Percentiles rank a stretch among this genome's conserved stretches.
These are phyloP conservation scores for Pichia sp. DNA, from an alignment of 1,139 yeast species.

Conservation along the genomic window DNA sequence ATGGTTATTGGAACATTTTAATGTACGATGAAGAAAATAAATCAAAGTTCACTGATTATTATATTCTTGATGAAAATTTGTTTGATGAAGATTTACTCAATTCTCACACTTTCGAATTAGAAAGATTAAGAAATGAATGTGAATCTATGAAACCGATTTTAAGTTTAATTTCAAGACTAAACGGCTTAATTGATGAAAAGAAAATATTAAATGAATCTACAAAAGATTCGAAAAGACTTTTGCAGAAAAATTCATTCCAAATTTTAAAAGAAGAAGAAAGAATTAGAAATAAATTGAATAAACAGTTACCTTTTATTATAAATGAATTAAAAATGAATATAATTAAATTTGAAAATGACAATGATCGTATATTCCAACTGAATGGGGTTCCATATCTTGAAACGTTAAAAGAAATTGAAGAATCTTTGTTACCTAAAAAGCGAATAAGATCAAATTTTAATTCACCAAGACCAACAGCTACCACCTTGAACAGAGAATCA, in stretches of 20 bases:
- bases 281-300: constrained; percentile 58
- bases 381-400: constrained; percentile 41
- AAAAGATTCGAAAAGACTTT: constrained; percentile 72
- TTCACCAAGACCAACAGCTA: neutral
- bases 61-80: constrained; percentile 34
- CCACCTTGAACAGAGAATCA: neutral
- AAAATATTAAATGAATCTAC: constrained; percentile 58
- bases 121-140: constrained; percentile 42
- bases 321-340: constrained; percentile 45
- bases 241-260: constrained; percentile 72
- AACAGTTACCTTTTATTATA: constrained; percentile 60
- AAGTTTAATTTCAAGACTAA: constrained; percentile 46
- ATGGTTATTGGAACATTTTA: constrained; percentile 55
- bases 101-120: constrained; percentile 59
- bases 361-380: constrained; percentile 37
- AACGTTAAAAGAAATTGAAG: constrained; percentile 18
- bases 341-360: constrained; percentile 39
- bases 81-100: constrained; percentile 49
- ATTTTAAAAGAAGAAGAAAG: constrained; percentile 76
- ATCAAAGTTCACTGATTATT: constrained; percentile 32
- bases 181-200: constrained; percentile 55
- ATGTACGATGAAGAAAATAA: constrained; percentile 48
- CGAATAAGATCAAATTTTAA: constrained; percentile 10
- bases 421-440: constrained; percentile 4
- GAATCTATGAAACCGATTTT: constrained; percentile 52